Evolutionary conservation across 495 filamentous ascomycete genomes (phyloP).

Genomic region (Cenococcum geophilum): DNA sequence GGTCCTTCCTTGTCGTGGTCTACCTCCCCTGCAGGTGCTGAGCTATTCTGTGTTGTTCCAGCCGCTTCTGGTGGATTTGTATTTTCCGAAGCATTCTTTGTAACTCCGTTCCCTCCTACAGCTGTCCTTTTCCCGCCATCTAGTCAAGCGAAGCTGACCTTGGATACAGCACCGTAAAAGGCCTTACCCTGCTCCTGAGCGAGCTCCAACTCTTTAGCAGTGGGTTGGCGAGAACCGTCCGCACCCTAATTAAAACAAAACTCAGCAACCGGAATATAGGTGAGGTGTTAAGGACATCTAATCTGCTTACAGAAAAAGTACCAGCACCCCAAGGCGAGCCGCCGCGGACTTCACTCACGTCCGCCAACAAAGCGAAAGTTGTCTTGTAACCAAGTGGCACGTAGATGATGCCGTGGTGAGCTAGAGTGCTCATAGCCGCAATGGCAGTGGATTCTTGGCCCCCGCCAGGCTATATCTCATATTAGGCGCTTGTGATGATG

Average conservation of each 20-base stretch:
- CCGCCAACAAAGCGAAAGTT: slow-evolving; percentile 59
- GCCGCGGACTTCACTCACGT: slow-evolving; percentile 72
- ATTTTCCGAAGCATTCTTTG: slow-evolving; percentile 10
- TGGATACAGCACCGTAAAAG: slow-evolving; percentile 76
- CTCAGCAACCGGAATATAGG: neutral
- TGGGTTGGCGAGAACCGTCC: slow-evolving; percentile 79
- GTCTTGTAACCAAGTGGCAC: slow-evolving; percentile 91
- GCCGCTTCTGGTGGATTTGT: slow-evolving; percentile 2
- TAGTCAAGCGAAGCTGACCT: slow-evolving; percentile 76
- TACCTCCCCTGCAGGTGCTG: slow-evolving; percentile 23
- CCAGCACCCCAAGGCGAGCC: slow-evolving; percentile 92
- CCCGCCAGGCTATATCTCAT: slow-evolving; percentile 53
- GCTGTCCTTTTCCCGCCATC: slow-evolving; percentile 48
- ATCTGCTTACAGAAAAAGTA: slow-evolving; percentile 65
- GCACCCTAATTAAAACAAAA: slow-evolving; percentile 38
- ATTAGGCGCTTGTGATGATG: neutral
- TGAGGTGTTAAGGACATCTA: slow-evolving; percentile 4
- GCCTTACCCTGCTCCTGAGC: slow-evolving; percentile 75
- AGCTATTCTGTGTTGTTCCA: slow-evolving; percentile 13
- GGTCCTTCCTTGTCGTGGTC: slow-evolving; percentile 48
- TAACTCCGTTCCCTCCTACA: neutral
- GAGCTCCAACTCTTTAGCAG: slow-evolving; percentile 63
- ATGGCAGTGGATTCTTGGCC: slow-evolving; percentile 89
- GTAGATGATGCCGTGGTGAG: slow-evolving; percentile 93
- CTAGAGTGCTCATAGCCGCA: slow-evolving; percentile 75